Conservation (phyloP, 139 green algal genomes). For the Chlorella sp. region DNA sequence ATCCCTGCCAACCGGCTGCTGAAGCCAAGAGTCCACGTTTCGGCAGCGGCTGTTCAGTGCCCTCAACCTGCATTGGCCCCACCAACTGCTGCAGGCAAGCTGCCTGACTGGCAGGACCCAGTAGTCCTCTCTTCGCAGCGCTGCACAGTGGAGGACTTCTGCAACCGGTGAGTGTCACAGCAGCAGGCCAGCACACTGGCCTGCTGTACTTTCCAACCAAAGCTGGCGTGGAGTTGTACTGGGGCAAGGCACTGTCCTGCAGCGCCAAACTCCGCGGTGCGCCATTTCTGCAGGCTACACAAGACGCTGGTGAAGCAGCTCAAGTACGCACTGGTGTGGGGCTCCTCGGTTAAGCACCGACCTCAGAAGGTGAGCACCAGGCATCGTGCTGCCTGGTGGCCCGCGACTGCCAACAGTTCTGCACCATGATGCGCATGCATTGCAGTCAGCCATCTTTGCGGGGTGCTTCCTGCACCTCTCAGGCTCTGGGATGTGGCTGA, state of each 20-base stretch:
- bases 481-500: neutral
- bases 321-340: constrained; percentile 97
- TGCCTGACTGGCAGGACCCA: constrained; percentile 97
- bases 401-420: too few species aligned
- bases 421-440: too few species aligned
- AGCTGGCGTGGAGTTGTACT: too few species aligned
- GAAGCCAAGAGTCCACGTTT: too few species aligned
- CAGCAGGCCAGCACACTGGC: too few species aligned
- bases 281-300: constrained; percentile 26
- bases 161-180: constrained; percentile 87
- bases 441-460: too few species aligned
- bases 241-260: neutral
- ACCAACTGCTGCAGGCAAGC: constrained; percentile 64
- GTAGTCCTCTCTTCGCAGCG: constrained; percentile 81
- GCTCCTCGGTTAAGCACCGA: constrained; percentile 88
- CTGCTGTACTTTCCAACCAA: too few species aligned
- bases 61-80: neutral
- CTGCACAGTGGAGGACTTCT: constrained; percentile 95
- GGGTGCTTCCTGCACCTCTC: too few species aligned
- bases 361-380: constrained; percentile 81
- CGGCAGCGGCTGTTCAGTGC: too few species aligned
- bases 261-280: too few species aligned
- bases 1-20: too few species aligned
- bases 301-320: constrained; percentile 94
- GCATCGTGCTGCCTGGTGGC: too few species aligned